These are phyloP conservation scores for Ambrosiella xylebori DNA, from an alignment of 2,329 filamentous ascomycete genomes.

Conservation along the genomic window DNA sequence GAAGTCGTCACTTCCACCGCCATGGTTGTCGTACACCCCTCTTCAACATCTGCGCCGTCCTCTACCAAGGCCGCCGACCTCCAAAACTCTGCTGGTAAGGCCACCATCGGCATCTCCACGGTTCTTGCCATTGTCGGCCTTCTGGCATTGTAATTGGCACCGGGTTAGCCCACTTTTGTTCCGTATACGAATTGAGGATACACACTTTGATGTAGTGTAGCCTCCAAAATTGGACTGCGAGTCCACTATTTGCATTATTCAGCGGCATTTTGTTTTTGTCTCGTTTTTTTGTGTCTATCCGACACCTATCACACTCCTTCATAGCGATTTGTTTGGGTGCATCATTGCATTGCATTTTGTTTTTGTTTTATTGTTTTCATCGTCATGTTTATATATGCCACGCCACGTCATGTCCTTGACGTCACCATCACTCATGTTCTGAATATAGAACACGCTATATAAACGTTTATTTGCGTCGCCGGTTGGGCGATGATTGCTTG, in stretches of 20 bases:
- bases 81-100: conserved; percentile 22
- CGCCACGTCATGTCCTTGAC: background rate
- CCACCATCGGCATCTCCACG: conserved; percentile 8
- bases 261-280: background rate
- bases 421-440: background rate
- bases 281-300: background rate
- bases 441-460: background rate
- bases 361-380: background rate
- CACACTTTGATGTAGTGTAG: conserved; percentile 13
- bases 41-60: conserved; percentile 15
- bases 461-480: background rate
- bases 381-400: background rate
- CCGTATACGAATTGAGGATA: background rate
- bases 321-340: background rate
- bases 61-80: conserved; percentile 19
- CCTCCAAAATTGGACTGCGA: background rate
- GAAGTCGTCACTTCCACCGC: conserved; percentile 32
- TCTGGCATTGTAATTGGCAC: conserved; percentile 14
- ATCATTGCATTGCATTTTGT: background rate
- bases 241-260: background rate
- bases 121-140: background rate
- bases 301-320: background rate
- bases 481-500: too few relatives aligned
- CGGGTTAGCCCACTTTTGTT: background rate
- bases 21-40: conserved; percentile 27